Conservation (phyloP, 139 green algal genomes). For the Diplosphaera chodatii region DNA sequence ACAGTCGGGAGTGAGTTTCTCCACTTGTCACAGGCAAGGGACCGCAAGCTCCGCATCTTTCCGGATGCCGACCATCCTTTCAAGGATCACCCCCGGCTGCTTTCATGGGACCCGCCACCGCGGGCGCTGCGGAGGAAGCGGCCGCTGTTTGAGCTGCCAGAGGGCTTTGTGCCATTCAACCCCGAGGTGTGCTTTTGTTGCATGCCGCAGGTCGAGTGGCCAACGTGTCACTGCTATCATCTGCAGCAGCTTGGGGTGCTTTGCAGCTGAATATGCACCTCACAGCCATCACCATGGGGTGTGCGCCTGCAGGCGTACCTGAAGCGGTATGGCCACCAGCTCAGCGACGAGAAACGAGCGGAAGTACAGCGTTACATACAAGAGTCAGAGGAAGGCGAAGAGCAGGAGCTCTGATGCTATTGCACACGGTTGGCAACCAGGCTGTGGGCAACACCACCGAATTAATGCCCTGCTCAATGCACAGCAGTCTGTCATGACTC, state of each 20-base stretch:
- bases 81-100: slow-evolving; percentile 40
- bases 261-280: not conserved
- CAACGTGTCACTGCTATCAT: too few relatives aligned
- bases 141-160: slow-evolving; percentile 47
- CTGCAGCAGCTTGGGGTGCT: too few relatives aligned
- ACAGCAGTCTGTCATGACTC: too few relatives aligned
- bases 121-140: slow-evolving; percentile 46
- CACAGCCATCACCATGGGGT: not conserved
- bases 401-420: too few relatives aligned
- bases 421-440: too few relatives aligned
- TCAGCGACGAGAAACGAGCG: slow-evolving; percentile 3
- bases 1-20: not conserved
- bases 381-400: not conserved
- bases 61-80: slow-evolving; percentile 65
- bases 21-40: slow-evolving; percentile 28
- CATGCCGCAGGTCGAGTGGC: too few relatives aligned
- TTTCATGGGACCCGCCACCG: slow-evolving; percentile 48
- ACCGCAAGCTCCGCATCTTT: slow-evolving; percentile 79
- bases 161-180: slow-evolving; percentile 73
- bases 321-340: slow-evolving; percentile 33
- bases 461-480: too few relatives aligned
- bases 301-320: slow-evolving; percentile 17
- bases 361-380: not conserved
- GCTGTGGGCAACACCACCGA: too few relatives aligned
- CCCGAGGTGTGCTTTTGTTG: slow-evolving; percentile 15